phyloP scores from a whole-genome alignment of 2,329 filamentous ascomycete genomes.

The Alternaria arbusti region DNA sequence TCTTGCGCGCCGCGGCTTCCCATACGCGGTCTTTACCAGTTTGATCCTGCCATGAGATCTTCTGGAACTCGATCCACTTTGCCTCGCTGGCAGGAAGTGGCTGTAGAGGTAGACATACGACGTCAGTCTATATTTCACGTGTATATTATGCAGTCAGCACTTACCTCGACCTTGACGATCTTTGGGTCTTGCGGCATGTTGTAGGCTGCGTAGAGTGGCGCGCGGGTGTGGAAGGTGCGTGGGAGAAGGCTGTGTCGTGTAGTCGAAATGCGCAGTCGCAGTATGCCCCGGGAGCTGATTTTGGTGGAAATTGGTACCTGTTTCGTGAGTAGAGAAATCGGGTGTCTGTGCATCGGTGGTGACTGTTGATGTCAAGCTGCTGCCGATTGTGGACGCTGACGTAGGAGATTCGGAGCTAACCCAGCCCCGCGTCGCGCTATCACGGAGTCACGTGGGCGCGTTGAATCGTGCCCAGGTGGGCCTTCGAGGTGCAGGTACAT shows the following conservation, averaged over 20 bases:
- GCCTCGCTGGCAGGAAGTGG: conserved; percentile 59
- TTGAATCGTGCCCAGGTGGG: too few relatives aligned
- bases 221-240: conserved; percentile 21
- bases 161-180: conserved; percentile 47
- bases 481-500: too few relatives aligned
- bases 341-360: conserved; percentile 1
- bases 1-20: conserved; percentile 60
- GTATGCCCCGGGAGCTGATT: background rate
- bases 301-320: background rate
- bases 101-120: background rate
- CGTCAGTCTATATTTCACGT: background rate
- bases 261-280: background rate
- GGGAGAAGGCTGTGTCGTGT: background rate
- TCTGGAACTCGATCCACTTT: conserved; percentile 64
- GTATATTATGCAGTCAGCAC: background rate
- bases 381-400: conserved; percentile 7
- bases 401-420: conserved; percentile 15
- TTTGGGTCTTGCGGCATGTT: conserved; percentile 43
- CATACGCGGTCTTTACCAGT: conserved; percentile 55
- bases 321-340: background rate
- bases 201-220: conserved; percentile 28
- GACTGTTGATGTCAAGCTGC: background rate
- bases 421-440: conserved; percentile 20
- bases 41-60: conserved; percentile 59
- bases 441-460: conserved; percentile 9